These are phyloP conservation scores for Platanthera zijinensis DNA, from an alignment of 106 monocot species.

Conservation along the genomic window DNA sequence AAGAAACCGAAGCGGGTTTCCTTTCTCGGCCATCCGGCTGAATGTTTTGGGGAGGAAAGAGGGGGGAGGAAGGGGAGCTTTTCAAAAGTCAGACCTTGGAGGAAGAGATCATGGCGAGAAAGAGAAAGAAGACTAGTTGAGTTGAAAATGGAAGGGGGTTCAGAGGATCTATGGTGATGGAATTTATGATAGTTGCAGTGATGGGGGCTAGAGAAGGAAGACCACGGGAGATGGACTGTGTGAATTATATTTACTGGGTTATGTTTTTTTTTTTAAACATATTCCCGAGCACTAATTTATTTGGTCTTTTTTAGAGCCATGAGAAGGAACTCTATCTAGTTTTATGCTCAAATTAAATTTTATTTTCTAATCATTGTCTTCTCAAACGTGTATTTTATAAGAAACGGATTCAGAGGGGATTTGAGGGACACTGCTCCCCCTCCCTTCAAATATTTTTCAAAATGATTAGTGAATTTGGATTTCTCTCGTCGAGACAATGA, in stretches of 20 bases:
- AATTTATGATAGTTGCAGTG: constrained; percentile 10
- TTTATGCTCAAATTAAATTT: too few species aligned
- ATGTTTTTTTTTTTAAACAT: neutral
- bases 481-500: too few species aligned
- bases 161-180: constrained; percentile 5
- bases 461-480: too few species aligned
- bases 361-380: too few species aligned
- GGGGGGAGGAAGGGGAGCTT: constrained; percentile 11
- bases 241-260: neutral
- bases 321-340: neutral
- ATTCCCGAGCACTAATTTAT: neutral
- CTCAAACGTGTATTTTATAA: too few species aligned
- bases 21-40: neutral
- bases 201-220: constrained; percentile 3
- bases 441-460: too few species aligned
- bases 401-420: too few species aligned
- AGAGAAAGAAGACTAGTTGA: neutral
- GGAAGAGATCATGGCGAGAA: neutral
- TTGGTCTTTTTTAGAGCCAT: neutral
- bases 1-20: constrained; percentile 12
- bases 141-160: neutral
- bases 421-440: too few species aligned
- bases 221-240: neutral
- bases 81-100: constrained; percentile 1
- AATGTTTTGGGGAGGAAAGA: constrained; percentile 6